phyloP scores from a whole-genome alignment of 768 basidiomycete species.

The Agaricus sinodeliciosus region DNA sequence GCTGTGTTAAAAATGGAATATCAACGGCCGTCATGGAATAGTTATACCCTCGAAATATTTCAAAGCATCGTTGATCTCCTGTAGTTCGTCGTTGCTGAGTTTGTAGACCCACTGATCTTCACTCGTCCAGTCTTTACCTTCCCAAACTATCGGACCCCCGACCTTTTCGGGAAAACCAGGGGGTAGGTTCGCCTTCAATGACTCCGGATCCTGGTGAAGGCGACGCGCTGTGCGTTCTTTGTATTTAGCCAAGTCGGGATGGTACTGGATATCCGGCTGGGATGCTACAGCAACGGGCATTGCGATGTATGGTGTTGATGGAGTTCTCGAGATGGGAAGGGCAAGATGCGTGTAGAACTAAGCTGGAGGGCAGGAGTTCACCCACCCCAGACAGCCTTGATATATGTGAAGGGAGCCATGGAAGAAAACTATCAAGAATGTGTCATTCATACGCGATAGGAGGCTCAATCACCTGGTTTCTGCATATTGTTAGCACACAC shows the following conservation, averaged over 20 bases:
- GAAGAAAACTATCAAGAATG: background rate
- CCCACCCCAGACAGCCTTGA: background rate
- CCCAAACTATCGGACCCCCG: conserved; percentile 33
- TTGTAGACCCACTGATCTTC: conserved; percentile 35
- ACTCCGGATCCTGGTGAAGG: conserved; percentile 25
- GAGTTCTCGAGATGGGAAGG: no score
- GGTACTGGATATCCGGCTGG: conserved; percentile 34
- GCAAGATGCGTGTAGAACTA: background rate
- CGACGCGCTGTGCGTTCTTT: conserved; percentile 28
- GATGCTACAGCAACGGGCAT: background rate
- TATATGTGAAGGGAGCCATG: conserved; percentile 2
- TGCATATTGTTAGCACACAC: no score
- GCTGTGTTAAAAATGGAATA: background rate
- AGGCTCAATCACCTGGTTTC: background rate
- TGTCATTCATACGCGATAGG: background rate
- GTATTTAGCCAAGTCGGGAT: conserved; percentile 32
- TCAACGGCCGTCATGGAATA: background rate
- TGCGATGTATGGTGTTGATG: background rate
- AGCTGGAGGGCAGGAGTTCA: background rate
- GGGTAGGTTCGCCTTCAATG: conserved; percentile 23
- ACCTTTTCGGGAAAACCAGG: conserved; percentile 29
- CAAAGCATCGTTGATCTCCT: conserved; percentile 31
- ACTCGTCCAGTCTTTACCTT: conserved; percentile 34
- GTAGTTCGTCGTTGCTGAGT: conserved; percentile 22
- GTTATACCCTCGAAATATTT: conserved; percentile 11